Evolutionary conservation across 2,329 filamentous ascomycete genomes (phyloP).

Genomic region (Penicillium sp.): DNA sequence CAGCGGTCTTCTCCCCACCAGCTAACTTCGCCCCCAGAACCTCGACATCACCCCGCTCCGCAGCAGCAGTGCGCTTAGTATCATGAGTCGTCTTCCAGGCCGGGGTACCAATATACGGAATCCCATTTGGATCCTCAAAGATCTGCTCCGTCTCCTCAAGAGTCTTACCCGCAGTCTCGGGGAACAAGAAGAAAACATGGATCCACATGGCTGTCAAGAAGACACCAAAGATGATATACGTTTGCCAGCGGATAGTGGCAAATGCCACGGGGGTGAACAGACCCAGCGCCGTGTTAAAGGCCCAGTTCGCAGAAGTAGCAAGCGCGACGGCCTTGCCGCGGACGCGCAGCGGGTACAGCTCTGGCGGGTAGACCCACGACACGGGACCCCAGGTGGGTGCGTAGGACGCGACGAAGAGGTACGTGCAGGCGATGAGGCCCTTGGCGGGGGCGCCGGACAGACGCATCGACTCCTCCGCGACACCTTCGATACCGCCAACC

Average conservation of each 20-base stretch:
- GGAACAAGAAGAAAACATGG: conserved; percentile 36
- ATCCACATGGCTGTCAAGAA: conserved; percentile 47
- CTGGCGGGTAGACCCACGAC: conserved; percentile 59
- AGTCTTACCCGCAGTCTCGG: conserved; percentile 58
- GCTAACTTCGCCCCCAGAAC: conserved; percentile 30
- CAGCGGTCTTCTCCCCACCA: conserved; percentile 14
- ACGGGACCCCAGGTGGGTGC: conserved; percentile 64
- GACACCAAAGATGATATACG: conserved; percentile 41
- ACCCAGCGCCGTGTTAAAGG: conserved; percentile 51
- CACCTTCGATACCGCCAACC: conserved; percentile 40
- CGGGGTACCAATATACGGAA: conserved; percentile 39
- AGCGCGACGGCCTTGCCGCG: conserved; percentile 63
- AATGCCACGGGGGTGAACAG: conserved; percentile 49
- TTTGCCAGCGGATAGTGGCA: conserved; percentile 19
- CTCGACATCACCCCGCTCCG: conserved; percentile 34
- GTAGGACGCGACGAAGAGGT: conserved; percentile 63
- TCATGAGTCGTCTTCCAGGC: conserved; percentile 42
- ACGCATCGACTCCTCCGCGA: conserved; percentile 41
- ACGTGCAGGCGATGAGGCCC: conserved; percentile 68
- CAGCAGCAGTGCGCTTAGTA: conserved; percentile 29
- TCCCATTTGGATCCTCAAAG: conserved; percentile 52
- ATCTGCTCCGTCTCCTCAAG: conserved; percentile 76
- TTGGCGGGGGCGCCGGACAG: conserved; percentile 53
- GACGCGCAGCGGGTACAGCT: conserved; percentile 52
- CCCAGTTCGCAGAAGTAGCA: conserved; percentile 61